These are phyloP conservation scores for Gloeostereum incarnatum DNA, from an alignment of 768 basidiomycete genomes.

Conservation along the genomic window DNA sequence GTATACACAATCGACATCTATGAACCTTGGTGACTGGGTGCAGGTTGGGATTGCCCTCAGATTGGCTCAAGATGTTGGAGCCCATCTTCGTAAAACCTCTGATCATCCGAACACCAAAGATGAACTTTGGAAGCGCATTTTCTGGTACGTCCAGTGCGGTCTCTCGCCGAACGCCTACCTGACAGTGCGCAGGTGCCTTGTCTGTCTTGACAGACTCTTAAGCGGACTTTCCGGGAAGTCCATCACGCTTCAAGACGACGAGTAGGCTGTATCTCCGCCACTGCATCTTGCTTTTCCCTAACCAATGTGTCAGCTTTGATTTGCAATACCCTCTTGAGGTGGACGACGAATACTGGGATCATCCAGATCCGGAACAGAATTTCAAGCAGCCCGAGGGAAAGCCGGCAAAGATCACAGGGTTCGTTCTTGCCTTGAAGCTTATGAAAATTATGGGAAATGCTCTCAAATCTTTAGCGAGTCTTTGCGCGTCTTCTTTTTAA, in stretches of 20 bases:
- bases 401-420: conserved; percentile 46
- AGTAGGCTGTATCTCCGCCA: conserved; percentile 31
- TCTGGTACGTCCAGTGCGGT: too few relatives aligned
- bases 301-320: conserved; percentile 65
- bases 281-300: too few relatives aligned
- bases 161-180: too few relatives aligned
- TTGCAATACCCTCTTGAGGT: conserved; percentile 55
- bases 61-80: too few relatives aligned
- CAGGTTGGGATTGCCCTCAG: conserved; percentile 45
- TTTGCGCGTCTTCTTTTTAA: conserved; percentile 29
- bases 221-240: too few relatives aligned
- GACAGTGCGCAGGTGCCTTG: too few relatives aligned
- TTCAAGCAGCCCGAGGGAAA: conserved; percentile 58
- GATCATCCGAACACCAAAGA: too few relatives aligned
- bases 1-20: conserved; percentile 37
- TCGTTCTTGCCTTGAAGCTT: conserved; percentile 46
- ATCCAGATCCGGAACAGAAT: conserved; percentile 39
- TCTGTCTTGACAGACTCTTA: too few relatives aligned
- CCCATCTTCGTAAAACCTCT: too few relatives aligned
- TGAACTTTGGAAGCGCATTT: too few relatives aligned
- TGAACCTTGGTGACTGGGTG: conserved; percentile 51
- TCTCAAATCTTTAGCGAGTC: conserved; percentile 45
- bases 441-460: conserved; percentile 53
- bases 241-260: too few relatives aligned
- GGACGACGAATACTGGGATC: conserved; percentile 68